A percentile compares a stretch with the other conserved stretches of the same genome.
These are phyloP conservation scores for Kregervanrija pseudodelftensis DNA, from an alignment of 805 yeast genomes.

Conservation along the genomic window DNA sequence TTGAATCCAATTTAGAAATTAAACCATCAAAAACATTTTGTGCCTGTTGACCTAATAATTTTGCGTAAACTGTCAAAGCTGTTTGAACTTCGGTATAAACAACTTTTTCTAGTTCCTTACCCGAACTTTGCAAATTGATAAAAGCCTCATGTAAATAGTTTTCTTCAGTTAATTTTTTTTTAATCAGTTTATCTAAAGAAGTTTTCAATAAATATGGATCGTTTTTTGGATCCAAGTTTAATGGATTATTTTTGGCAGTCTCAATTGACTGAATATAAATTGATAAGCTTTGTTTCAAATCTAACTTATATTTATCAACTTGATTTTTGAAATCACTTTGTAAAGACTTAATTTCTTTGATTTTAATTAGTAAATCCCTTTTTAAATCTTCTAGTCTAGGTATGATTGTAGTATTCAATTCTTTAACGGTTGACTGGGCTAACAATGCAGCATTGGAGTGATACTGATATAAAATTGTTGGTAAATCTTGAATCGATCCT, in stretches of 20 bases:
- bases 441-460: constrained; percentile 53
- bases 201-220: constrained; percentile 81
- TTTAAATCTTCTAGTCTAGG: constrained; percentile 63
- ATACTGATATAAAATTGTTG: constrained; percentile 48
- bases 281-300: constrained; percentile 51
- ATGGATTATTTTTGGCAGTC: constrained; percentile 43
- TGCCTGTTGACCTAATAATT: constrained; percentile 64
- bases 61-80: constrained; percentile 67
- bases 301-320: constrained; percentile 60
- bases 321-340: constrained; percentile 80
- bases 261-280: constrained; percentile 59
- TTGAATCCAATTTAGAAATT: constrained; percentile 57
- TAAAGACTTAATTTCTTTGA: constrained; percentile 77
- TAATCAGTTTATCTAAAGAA: constrained; percentile 68
- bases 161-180: constrained; percentile 74
- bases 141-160: constrained; percentile 84
- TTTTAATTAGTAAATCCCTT: constrained; percentile 73
- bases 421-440: constrained; percentile 53
- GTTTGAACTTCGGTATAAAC: constrained; percentile 83
- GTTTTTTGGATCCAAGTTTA: constrained; percentile 41
- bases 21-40: constrained; percentile 61
- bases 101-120: constrained; percentile 80
- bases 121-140: constrained; percentile 78
- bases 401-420: constrained; percentile 51
- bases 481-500: constrained; percentile 79